These are phyloP conservation scores for Barbatosphaeria neglecta DNA, from an alignment of 495 filamentous ascomycete genomes.

Conservation along the genomic window DNA sequence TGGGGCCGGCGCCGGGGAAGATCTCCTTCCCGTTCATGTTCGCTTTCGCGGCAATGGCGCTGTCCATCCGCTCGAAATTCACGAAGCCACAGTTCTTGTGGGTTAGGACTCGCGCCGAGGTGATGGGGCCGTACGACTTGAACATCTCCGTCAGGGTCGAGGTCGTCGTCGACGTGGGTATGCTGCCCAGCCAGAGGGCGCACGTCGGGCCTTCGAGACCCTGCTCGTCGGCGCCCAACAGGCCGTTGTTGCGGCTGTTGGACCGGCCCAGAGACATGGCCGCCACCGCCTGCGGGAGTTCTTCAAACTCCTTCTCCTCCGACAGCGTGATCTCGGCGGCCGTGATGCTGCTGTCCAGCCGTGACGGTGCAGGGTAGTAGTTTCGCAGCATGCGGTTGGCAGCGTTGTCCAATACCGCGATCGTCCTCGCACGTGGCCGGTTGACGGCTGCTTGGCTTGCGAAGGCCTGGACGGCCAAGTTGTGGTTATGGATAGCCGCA, in stretches of 20 bases:
- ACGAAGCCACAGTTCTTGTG: conserved; percentile 99
- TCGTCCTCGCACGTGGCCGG: conserved; percentile 71
- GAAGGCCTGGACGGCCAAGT: conserved; percentile 85
- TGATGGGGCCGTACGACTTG: conserved; percentile 76
- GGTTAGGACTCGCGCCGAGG: conserved; percentile 84
- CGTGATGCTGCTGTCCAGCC: conserved; percentile 74
- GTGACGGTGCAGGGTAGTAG: conserved; percentile 71
- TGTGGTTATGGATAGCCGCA: conserved; percentile 86
- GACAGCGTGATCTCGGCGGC: conserved; percentile 63
- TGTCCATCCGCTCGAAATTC: conserved; percentile 85
- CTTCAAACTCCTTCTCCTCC: conserved; percentile 63
- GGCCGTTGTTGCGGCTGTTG: conserved; percentile 46
- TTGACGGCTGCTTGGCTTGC: conserved; percentile 68
- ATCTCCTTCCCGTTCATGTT: conserved; percentile 93
- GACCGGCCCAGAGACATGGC: conserved; percentile 59
- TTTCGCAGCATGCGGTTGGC: conserved; percentile 59
- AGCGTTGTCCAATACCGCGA: conserved; percentile 80
- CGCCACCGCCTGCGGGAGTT: conserved; percentile 59
- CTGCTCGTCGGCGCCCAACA: conserved; percentile 53
- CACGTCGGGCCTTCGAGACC: conserved; percentile 83
- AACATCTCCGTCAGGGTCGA: conserved; percentile 91
- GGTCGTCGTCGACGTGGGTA: conserved; percentile 92
- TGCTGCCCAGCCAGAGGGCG: conserved; percentile 93
- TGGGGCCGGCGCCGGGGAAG: conserved; percentile 90
- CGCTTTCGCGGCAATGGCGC: conserved; percentile 76